Evolutionary conservation across 805 yeast species (phyloP).

Genomic region (Saccharomycopsis capsularis): DNA sequence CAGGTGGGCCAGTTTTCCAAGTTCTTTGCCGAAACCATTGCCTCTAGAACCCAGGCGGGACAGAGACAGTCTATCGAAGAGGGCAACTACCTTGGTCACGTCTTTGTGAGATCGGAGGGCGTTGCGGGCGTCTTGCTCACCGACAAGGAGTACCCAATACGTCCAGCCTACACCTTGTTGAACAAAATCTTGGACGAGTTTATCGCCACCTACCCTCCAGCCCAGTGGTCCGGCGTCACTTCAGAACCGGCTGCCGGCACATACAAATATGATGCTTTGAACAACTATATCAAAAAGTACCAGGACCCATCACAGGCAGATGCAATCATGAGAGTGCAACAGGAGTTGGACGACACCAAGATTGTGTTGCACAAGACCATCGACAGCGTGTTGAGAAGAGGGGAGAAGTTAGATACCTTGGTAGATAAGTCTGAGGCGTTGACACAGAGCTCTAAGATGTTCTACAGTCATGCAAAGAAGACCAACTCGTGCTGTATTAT

Average conservation of each 20-base stretch:
- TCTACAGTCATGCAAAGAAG: conserved; percentile 95
- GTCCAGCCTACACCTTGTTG: conserved; percentile 91
- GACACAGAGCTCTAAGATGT: conserved; percentile 82
- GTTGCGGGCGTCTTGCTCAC: conserved; percentile 85
- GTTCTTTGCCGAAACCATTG: conserved; percentile 85
- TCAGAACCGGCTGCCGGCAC: conserved; percentile 28
- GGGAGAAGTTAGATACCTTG: conserved; percentile 88
- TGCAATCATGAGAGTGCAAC: conserved; percentile 93
- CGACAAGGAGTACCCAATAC: conserved; percentile 92
- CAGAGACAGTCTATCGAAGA: conserved; percentile 94
- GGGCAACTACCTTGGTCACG: conserved; percentile 79
- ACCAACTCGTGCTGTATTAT: conserved; percentile 84
- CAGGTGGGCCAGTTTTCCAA: conserved; percentile 90
- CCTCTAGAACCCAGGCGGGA: conserved; percentile 80
- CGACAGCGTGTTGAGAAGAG: conserved; percentile 89
- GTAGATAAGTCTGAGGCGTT: conserved; percentile 95
- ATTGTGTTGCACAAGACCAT: conserved; percentile 93
- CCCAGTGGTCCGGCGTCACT: conserved; percentile 53
- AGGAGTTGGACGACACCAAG: conserved; percentile 95
- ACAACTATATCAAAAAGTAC: conserved; percentile 67
- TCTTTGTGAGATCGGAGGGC: conserved; percentile 85
- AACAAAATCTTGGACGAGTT: conserved; percentile 91
- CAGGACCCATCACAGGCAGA: conserved; percentile 98
- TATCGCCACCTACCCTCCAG: conserved; percentile 69
- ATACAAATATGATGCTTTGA: conserved; percentile 54